Evolutionary conservation across 768 basidiomycete genomes (phyloP).

Genomic region (Phylloporus scabripes): DNA sequence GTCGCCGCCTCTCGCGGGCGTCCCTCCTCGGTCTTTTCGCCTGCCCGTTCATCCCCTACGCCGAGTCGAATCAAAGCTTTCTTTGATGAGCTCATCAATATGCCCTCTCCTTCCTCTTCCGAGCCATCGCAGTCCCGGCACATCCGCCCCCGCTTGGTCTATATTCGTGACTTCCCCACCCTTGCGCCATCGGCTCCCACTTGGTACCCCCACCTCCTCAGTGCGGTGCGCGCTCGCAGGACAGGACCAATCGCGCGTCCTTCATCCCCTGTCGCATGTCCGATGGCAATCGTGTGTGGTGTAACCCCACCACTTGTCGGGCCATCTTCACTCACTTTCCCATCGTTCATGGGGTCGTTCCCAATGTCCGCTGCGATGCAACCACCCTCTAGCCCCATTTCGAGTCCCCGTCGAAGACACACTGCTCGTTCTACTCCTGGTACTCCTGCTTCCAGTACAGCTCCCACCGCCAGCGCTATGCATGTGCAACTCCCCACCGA

Average conservation of each 20-base stretch:
- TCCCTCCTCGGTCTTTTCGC: conserved; percentile 30
- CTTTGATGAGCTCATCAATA: conserved; percentile 73
- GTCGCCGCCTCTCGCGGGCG: conserved; percentile 31
- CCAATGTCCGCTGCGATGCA: conserved; percentile 10
- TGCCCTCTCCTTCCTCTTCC: conserved; percentile 33
- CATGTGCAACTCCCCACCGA: conserved; percentile 30
- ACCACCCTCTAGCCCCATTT: background rate
- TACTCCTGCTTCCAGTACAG: conserved; percentile 26
- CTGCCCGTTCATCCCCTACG: conserved; percentile 39
- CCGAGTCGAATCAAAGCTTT: conserved; percentile 62
- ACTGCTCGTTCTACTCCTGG: conserved; percentile 16
- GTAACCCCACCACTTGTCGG: conserved; percentile 71
- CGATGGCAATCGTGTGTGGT: conserved; percentile 85
- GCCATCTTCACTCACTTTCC: conserved; percentile 26
- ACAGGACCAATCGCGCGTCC: conserved; percentile 57
- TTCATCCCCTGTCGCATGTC: conserved; percentile 55
- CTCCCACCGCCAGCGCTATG: conserved; percentile 18
- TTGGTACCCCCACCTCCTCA: conserved; percentile 80
- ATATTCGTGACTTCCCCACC: conserved; percentile 76
- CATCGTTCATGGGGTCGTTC: conserved; percentile 12
- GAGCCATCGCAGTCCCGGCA: conserved; percentile 23
- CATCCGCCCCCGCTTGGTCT: conserved; percentile 64
- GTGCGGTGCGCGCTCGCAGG: conserved; percentile 72
- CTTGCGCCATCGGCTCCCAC: conserved; percentile 63
- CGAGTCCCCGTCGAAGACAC: conserved; percentile 11